Conservation (phyloP, 352 stramenopile genomes). For the Globisporangium cylindrosporum region DNA sequence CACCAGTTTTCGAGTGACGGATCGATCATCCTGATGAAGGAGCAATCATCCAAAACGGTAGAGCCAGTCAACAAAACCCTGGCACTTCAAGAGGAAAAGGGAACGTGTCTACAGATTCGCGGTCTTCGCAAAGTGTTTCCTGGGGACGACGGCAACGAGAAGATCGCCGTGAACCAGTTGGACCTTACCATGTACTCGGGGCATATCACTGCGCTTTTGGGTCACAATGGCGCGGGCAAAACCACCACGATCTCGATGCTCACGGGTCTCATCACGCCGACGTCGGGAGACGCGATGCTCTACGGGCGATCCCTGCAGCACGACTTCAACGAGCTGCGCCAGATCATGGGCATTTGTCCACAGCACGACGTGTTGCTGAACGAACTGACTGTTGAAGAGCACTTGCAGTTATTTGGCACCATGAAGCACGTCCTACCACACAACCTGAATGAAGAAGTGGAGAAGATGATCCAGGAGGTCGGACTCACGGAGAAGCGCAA, state of each 20-base stretch:
- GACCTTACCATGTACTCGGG: slow-evolving; percentile 82
- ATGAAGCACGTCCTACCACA: slow-evolving; percentile 80
- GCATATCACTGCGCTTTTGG: slow-evolving; percentile 85
- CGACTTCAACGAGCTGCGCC: slow-evolving; percentile 86
- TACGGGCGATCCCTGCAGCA: slow-evolving; percentile 63
- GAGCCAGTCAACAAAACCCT: slow-evolving; percentile 48
- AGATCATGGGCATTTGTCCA: slow-evolving; percentile 94
- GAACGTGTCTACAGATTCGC: slow-evolving; percentile 45
- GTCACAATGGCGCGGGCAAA: slow-evolving; percentile 61
- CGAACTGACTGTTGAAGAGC: slow-evolving; percentile 93
- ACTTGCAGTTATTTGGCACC: slow-evolving; percentile 91
- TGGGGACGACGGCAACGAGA: slow-evolving; percentile 42
- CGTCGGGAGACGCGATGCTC: slow-evolving; percentile 63
- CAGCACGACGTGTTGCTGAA: slow-evolving; percentile 97
- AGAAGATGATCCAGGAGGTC: slow-evolving; percentile 70
- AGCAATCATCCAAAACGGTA: slow-evolving; percentile 18
- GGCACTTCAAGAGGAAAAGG: slow-evolving; percentile 34
- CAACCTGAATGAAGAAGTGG: slow-evolving; percentile 25
- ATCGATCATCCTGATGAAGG: slow-evolving; percentile 27
- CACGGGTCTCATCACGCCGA: slow-evolving; percentile 67
- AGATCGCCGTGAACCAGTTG: slow-evolving; percentile 69
- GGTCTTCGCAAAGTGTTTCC: slow-evolving; percentile 60
- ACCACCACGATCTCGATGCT: slow-evolving; percentile 87
- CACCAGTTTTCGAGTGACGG: slow-evolving; percentile 30
- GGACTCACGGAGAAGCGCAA: slow-evolving; percentile 88